phyloP scores from a whole-genome alignment of 352 stramenopile genomes.

The Globisporangium takayamanum region DNA sequence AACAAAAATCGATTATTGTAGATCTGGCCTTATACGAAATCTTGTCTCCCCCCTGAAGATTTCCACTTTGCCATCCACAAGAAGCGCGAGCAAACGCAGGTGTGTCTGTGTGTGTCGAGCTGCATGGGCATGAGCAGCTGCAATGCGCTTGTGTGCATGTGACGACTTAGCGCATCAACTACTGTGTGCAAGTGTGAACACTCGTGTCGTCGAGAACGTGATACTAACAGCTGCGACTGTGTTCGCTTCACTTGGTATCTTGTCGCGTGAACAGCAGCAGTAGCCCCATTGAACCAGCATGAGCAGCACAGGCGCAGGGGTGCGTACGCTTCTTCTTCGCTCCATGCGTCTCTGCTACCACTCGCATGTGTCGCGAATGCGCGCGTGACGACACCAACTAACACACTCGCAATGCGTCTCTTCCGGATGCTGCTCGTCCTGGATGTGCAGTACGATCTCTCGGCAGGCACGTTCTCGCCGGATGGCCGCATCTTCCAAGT shows the following conservation, averaged over 20 bases:
- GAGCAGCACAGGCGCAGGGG: slow-evolving; percentile 80
- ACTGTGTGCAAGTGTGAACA: background rate
- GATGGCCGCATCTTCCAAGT: slow-evolving; percentile 99
- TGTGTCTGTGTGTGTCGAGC: background rate
- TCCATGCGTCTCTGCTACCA: background rate
- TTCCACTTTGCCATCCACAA: background rate
- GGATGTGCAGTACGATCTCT: slow-evolving; percentile 70
- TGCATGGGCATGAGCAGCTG: background rate
- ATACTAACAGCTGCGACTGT: background rate
- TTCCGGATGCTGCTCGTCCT: background rate
- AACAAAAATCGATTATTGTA: background rate
- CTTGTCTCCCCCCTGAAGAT: background rate
- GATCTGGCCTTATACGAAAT: background rate
- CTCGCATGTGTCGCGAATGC: background rate
- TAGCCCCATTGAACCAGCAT: slow-evolving; percentile 23
- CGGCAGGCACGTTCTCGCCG: slow-evolving; percentile 93
- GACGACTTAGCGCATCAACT: background rate
- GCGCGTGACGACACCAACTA: background rate
- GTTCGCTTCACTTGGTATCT: background rate
- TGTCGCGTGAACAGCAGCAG: background rate
- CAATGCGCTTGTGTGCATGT: background rate
- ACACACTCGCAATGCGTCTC: background rate
- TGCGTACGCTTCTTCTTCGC: slow-evolving; percentile 14
- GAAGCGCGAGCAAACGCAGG: background rate
- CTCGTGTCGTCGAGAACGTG: background rate